Base-by-base conservation (phyloP, 805 yeast genomes). In the Ogataea paradorogensis region DNA sequence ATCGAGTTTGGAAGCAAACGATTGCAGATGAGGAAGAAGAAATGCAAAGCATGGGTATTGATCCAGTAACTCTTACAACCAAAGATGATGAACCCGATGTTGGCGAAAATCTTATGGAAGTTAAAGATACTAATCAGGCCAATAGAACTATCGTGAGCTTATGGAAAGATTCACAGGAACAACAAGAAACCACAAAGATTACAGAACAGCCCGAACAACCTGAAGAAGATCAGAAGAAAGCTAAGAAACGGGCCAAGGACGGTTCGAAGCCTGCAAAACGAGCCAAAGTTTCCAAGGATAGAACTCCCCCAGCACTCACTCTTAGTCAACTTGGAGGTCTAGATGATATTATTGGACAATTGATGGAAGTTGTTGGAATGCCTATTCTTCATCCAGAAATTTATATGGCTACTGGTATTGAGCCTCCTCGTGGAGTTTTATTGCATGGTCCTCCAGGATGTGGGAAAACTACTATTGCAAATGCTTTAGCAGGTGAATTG, bases 401-500 rank as follows among this genome's bases (percentile, higher is more conserved):
- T 2, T 93, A 87, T 58, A 49, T 69, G 16, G 73, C 90, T 7
- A 83, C 95, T 0, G 98, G 98, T 18, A 90, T 90, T 10, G 95
- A 88, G 50, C 97, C 97, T 13, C 95, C 98, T 14, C 72, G 96
- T 42, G 99, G 99, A 25, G 79, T 91, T n/a, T 65, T 91, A 11
- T 63, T 91, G 9, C 95, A 91, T 61, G 99, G 99, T 0, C 99
- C 99, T 0, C 99, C 98, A 2, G 99, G 99, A 11, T 93, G 99
- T 69, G 99, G 99, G 60, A 93, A 93, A 56, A 93, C 99, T 0
- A 83, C 96, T 30, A 81, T 93, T 38, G 99, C 99, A 3, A 89
- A 89, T 61, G 96, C 98, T 0, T 67, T 93, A 15, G 99, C 99
- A 1, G 96, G 96, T 21, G 96, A 91, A 56, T 71, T 93, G 23